Conservation (phyloP, 495 filamentous ascomycete species). For the Neurospora discreta region DNA sequence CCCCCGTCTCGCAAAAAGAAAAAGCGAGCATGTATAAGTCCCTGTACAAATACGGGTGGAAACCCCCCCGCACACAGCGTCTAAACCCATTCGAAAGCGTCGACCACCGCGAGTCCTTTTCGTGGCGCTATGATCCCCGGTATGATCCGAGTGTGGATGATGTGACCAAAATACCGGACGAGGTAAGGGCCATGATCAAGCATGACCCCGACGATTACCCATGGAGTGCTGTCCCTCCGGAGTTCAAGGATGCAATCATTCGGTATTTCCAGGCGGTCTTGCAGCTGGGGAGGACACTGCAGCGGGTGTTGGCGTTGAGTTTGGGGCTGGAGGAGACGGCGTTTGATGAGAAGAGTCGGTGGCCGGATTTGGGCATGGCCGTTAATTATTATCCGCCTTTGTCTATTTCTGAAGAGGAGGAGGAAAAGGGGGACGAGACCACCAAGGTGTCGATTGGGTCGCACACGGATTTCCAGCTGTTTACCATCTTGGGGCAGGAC, state of each 20-base stretch:
- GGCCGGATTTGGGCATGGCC: conserved; percentile 28
- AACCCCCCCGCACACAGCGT: conserved; percentile 16
- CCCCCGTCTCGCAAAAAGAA: conserved; percentile 30
- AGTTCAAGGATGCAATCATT: conserved; percentile 34
- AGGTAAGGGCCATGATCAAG: conserved; percentile 27
- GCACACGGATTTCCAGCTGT: conserved; percentile 52
- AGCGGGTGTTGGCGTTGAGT: conserved; percentile 36
- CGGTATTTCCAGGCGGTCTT: conserved; percentile 36
- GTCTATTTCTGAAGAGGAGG: not conserved
- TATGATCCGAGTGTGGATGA: conserved; percentile 32
- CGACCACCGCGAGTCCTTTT: conserved; percentile 33
- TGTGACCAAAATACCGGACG: conserved; percentile 20
- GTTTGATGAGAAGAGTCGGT: conserved; percentile 36
- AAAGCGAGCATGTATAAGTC: conserved; percentile 16
- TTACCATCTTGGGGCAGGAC: conserved; percentile 49
- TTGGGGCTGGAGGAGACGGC: conserved; percentile 37
- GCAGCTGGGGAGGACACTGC: conserved; percentile 32
- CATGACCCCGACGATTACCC: conserved; percentile 36
- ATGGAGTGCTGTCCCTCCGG: conserved; percentile 33
- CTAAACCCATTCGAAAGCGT: conserved; percentile 26
- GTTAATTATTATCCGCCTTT: conserved; percentile 23
- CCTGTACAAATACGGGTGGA: conserved; percentile 17
- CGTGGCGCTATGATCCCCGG: conserved; percentile 31
- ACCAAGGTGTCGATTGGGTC: conserved; percentile 35
- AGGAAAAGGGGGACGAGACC: not conserved